A percentile compares a stretch with the other conserved stretches of the same genome.
phyloP scores from a whole-genome alignment of 495 filamentous ascomycete genomes.

The Neurospora sp. region DNA sequence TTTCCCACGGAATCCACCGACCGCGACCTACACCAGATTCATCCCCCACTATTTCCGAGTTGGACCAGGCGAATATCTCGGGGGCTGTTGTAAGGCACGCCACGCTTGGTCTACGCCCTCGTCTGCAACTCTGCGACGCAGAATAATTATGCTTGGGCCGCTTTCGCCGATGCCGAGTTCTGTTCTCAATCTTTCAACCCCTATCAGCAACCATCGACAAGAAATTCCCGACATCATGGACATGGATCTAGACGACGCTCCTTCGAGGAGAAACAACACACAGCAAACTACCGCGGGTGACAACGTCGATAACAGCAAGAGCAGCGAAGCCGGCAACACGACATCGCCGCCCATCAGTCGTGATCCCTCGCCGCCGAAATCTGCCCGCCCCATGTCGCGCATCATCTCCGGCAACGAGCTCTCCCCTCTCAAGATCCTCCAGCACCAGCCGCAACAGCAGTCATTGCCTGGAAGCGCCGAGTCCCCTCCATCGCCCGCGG shows the following conservation, averaged over 20 bases:
- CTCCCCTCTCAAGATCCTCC: conserved; percentile 40
- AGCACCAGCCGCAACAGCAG: conserved; percentile 17
- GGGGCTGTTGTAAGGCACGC: background rate
- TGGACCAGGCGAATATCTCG: background rate
- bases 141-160: conserved; percentile 22
- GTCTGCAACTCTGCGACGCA: background rate
- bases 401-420: conserved; percentile 38
- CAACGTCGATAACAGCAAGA: conserved; percentile 10
- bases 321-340: conserved; percentile 4
- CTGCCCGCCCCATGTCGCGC: conserved; percentile 31
- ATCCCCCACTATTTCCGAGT: background rate
- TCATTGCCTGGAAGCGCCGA: conserved; percentile 2
- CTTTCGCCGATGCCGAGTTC: conserved; percentile 25
- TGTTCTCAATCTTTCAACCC: conserved; percentile 29
- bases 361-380: conserved; percentile 23
- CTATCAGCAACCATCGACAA: conserved; percentile 12
- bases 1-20: background rate
- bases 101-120: background rate
- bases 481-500: background rate
- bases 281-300: background rate
- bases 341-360: conserved; percentile 13
- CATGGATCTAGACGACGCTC: conserved; percentile 1
- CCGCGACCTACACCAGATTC: background rate
- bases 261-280: conserved; percentile 3
- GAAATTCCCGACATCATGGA: conserved; percentile 18